A percentile compares a stretch with the other conserved stretches of the same genome.
Conservation (phyloP, 2,329 filamentous ascomycete species). For the Aspergillus sp. region DNA sequence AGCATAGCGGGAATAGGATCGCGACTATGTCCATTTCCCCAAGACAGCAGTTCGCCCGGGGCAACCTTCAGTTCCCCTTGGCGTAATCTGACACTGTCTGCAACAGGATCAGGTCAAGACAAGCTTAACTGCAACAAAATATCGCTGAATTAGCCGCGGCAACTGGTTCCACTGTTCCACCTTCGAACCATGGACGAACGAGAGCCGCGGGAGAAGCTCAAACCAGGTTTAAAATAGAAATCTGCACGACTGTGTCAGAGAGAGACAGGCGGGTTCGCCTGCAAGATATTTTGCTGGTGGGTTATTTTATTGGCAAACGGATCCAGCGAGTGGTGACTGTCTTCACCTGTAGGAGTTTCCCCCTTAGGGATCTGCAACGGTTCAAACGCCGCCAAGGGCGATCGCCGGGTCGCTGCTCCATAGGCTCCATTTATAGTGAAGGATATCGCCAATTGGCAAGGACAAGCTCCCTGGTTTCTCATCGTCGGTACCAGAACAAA, state of each 20-base stretch:
- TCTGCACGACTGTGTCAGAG: background rate
- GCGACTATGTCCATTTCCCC: background rate
- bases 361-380: conserved; percentile 8
- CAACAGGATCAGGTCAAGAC: conserved; percentile 13
- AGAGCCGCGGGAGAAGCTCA: background rate
- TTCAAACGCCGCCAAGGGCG: conserved; percentile 13
- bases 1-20: background rate
- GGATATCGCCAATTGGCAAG: background rate
- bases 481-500: background rate
- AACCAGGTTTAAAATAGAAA: background rate
- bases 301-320: background rate
- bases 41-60: background rate
- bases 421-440: conserved; percentile 14
- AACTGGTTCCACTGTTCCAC: background rate
- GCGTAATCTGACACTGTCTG: conserved; percentile 11
- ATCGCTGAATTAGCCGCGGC: background rate
- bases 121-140: background rate
- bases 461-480: background rate
- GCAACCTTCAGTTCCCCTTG: background rate
- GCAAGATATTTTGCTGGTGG: background rate
- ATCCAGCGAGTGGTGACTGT: background rate
- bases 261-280: background rate
- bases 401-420: background rate
- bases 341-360: background rate
- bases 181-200: background rate